Conservation (phyloP, 495 filamentous ascomycete species). For the Neurospora pannonica region DNA sequence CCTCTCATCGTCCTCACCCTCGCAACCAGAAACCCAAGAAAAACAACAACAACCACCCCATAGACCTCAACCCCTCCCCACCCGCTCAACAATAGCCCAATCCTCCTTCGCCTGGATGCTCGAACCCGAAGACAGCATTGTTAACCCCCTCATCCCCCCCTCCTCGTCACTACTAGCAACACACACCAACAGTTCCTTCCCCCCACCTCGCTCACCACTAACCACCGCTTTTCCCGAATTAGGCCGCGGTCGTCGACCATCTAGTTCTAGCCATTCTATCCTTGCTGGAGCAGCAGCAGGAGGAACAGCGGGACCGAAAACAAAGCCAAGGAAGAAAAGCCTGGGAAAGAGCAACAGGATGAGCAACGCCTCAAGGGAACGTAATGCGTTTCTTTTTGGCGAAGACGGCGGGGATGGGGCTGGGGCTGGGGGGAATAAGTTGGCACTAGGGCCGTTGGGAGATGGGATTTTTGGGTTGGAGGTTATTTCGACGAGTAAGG, state of each 20-base stretch:
- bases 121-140: constrained; percentile 36
- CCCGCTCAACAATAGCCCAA: constrained; percentile 64
- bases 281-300: constrained; percentile 5
- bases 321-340: not conserved
- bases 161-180: constrained; percentile 3
- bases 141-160: not conserved
- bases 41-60: constrained; percentile 1
- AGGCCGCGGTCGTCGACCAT: not conserved
- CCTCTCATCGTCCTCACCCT: not conserved
- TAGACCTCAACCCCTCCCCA: constrained; percentile 34
- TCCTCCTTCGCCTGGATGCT: constrained; percentile 97
- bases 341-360: not conserved
- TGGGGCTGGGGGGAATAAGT: constrained; percentile 16
- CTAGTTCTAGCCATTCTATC: not conserved
- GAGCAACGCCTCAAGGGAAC: constrained; percentile 35
- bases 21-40: constrained; percentile 1
- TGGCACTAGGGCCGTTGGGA: constrained; percentile 9
- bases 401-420: constrained; percentile 24
- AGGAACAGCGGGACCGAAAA: constrained; percentile 31
- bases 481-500: constrained; percentile 24
- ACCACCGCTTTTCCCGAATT: constrained; percentile 1
- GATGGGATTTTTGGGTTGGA: constrained; percentile 39
- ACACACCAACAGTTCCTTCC: constrained; percentile 4
- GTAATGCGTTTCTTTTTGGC: constrained; percentile 48
- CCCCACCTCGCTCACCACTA: constrained; percentile 11